Base-by-base conservation (phyloP, 2,329 filamentous ascomycete species). In the Botrytis squamosa region DNA sequence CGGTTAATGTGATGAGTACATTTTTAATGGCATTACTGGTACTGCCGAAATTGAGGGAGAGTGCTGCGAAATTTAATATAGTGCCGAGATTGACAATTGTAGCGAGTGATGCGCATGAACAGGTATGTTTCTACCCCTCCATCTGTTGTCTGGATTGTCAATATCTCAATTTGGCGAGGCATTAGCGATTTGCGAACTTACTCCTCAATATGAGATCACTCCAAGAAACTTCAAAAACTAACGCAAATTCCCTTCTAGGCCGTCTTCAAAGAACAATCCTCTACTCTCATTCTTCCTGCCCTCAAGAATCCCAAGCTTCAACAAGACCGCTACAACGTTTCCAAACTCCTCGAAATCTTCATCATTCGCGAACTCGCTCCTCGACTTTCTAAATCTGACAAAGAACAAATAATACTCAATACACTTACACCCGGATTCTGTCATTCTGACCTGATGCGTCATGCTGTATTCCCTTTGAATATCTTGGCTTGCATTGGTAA, bases 291-390 rank as follows among this genome's bases (percentile, higher is more conserved):
- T 36, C 76, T 80, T 46, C 63, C 71, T 0, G 76, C 77, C 4
- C 76, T 80, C 52, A 76, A 73, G 42, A 73, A 73, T 20, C 73
- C 75, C 8, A 74, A 75, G 57, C 71, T 78, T 29, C 78, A 79
- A 67, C 68, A 49, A n/a, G 78, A 80, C 49, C 77, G 79, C 65
- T 83, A 83, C 69, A 79, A 80, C 42, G 75, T 82, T 40, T 81
- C 81, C 36, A 83, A 83, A 76, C 77, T 83, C 29, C 75, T 83
- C 70, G 80, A 81, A 66, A 77, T 81, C 29, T 75, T 81, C 44
- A 71, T 76, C 12, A 72, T 82, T 44, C 80, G 80, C 29, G 77
- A 80, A 65, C 77, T 83, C 4, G 81, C 79, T 6, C 75, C 77
- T 18, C 76, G 78, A 7, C 77, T 80, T 62, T 73, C 74, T 25